Evolutionary conservation across 345 rosid genomes (phyloP).

Genomic region (Bretschneidera sinensis): DNA sequence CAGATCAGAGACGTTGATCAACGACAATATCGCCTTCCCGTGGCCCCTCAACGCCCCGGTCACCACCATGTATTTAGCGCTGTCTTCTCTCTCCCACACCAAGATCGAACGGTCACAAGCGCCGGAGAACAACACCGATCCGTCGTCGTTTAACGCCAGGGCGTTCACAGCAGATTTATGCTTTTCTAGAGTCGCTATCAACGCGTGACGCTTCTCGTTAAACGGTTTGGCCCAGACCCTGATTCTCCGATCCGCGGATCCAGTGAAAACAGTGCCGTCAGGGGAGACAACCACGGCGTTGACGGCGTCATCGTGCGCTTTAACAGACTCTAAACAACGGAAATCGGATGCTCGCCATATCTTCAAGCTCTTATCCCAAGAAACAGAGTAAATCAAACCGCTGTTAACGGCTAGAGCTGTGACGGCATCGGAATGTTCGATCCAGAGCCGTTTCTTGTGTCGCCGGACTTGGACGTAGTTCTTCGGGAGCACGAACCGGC

Average conservation of each 20-base stretch:
- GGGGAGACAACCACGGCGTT: constrained; percentile 67
- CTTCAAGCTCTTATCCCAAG: constrained; percentile 84
- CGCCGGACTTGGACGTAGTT: constrained; percentile 82
- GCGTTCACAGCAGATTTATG: constrained; percentile 92
- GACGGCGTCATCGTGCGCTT: constrained; percentile 81
- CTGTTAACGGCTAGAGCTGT: constrained; percentile 55
- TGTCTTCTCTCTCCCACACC: constrained; percentile 93
- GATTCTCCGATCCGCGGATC: constrained; percentile 78
- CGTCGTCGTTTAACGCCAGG: constrained; percentile 62
- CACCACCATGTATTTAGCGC: constrained; percentile 61
- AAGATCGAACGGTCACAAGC: constrained; percentile 91
- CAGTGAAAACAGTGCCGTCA: constrained; percentile 74
- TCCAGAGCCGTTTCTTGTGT: constrained; percentile 68
- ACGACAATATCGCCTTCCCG: constrained; percentile 55
- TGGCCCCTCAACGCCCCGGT: constrained; percentile 90
- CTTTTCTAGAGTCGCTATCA: constrained; percentile 69
- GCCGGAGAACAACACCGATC: constrained; percentile 78
- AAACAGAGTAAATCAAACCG: constrained; percentile 70
- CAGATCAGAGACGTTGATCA: constrained; percentile 50
- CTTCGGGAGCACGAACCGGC: constrained; percentile 65
- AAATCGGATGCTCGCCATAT: constrained; percentile 67
- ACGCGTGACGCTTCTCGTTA: constrained; percentile 42
- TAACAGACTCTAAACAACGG: constrained; percentile 68
- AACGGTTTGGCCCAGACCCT: constrained; percentile 68
- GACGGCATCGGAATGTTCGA: constrained; percentile 90